Base-by-base conservation (phyloP, 805 yeast genomes). In the Myxozyma geophila region DNA sequence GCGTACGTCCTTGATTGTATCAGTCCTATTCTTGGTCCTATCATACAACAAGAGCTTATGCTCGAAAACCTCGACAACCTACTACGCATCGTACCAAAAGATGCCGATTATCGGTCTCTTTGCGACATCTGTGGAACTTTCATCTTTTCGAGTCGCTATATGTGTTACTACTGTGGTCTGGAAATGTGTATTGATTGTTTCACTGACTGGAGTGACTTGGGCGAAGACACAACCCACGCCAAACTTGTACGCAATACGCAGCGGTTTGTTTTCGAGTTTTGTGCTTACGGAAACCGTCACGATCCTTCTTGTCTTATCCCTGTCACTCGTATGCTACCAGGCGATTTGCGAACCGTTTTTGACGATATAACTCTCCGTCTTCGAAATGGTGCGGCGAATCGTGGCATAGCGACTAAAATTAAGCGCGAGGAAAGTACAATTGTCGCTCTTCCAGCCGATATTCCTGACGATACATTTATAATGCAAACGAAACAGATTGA, bases 151-250 rank as follows among this genome's bases (percentile, higher is more conserved):
- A 67, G 67, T 7, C 41, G 64, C 9, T 58, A 33, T 48, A 63
- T 66, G 67, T 66, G 69, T 54, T 66, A 56, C 54, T 59, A 21
- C 60, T 66, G 69, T 41, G 69, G 69, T 15, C 62, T 63, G 35
- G 69, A 66, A 37, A 60, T 66, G 64, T 66, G 69, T 33, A 23
- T 63, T 8, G 69, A 60, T 13, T 66, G 69, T 46, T 49, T 35
- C 33, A 54, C 47, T 17, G 68, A 63, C 44, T 66, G 69, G 69
- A 23, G n/a, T 21, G 51, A 40, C 15, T 57, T 64, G 19, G 64
- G 64, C 19, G 58, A 41, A 15, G 63, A 59, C 17, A 36, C 54
- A 12, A 2, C 50, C 28, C 35, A 48, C 33, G 48, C 54, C 9
- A 59, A 56, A n/a, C 57, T 57, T n/a, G 64, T 59, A 37, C 57